These are phyloP conservation scores for Limonium bicolor DNA, from an alignment of 148 eudicot genomes.

Conservation along the genomic window DNA sequence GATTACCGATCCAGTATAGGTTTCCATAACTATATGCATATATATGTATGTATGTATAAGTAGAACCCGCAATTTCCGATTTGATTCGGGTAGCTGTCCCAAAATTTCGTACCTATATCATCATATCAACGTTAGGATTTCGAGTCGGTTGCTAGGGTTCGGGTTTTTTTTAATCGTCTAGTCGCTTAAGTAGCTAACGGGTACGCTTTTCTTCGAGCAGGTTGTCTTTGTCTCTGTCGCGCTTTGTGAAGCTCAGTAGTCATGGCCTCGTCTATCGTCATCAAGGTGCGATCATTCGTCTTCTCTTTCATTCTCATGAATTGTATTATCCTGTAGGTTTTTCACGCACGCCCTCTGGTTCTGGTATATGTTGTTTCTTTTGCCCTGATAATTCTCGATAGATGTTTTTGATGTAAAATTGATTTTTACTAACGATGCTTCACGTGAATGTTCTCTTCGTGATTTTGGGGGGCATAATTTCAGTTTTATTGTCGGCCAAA, in stretches of 20 bases:
- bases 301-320: not conserved
- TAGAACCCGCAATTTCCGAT: too few species aligned
- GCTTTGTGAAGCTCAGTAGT: not conserved
- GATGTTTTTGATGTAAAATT: not conserved
- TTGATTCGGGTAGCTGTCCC: too few species aligned
- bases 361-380: not conserved
- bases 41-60: too few species aligned
- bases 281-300: constrained; percentile 32
- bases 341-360: not conserved
- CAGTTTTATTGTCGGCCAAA: too few species aligned
- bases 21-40: too few species aligned
- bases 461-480: not conserved
- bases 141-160: too few species aligned
- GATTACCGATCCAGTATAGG: too few species aligned
- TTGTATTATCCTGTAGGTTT: too few species aligned
- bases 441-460: not conserved
- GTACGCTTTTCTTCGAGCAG: constrained; percentile 6
- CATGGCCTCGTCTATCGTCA: constrained; percentile 44
- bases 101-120: too few species aligned
- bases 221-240: not conserved
- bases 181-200: constrained; percentile 9
- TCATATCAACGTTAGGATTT: too few species aligned
- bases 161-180: too few species aligned
- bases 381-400: not conserved
- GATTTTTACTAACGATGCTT: too few species aligned